Percentiles rank a stretch among this genome's conserved stretches.
phyloP scores from a whole-genome alignment of 441 rosid species.

The Pelargonium myrrhifolium region DNA sequence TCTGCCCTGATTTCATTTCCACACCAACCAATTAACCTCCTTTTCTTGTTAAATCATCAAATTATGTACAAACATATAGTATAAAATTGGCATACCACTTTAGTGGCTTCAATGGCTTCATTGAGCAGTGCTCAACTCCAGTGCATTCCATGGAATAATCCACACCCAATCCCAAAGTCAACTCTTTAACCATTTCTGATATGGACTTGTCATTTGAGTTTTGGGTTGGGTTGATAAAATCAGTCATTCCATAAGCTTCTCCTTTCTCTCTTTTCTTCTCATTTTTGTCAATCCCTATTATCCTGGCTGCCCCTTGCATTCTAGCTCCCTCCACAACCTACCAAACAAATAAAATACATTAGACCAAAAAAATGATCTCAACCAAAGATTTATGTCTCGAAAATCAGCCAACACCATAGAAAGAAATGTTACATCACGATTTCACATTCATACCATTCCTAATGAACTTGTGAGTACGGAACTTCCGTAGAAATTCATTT shows the following conservation, averaged over 20 bases:
- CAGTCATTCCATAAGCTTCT: conserved; percentile 38
- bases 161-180: conserved; percentile 35
- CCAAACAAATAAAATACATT: too few relatives aligned
- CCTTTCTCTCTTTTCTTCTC: conserved; percentile 30
- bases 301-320: conserved; percentile 31
- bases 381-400: too few relatives aligned
- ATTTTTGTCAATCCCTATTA: conserved; percentile 46
- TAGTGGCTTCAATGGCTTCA: conserved; percentile 33
- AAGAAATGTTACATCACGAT: too few relatives aligned
- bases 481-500: too few relatives aligned
- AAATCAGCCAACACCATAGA: too few relatives aligned
- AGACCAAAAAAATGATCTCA: too few relatives aligned
- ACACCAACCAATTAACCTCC: too few relatives aligned
- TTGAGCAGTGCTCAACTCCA: conserved; percentile 20
- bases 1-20: conserved; percentile 13
- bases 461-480: too few relatives aligned
- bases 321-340: conserved; percentile 33
- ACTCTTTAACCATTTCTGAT: conserved; percentile 28
- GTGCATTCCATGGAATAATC: conserved; percentile 43
- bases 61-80: too few relatives aligned
- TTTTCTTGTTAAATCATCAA: too few relatives aligned
- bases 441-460: too few relatives aligned
- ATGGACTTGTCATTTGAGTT: conserved; percentile 19
- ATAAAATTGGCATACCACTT: conserved; percentile 21
- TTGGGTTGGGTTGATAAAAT: conserved; percentile 38